Conservation (phyloP, 345 rosid genomes). For the Brassica cretica region DNA sequence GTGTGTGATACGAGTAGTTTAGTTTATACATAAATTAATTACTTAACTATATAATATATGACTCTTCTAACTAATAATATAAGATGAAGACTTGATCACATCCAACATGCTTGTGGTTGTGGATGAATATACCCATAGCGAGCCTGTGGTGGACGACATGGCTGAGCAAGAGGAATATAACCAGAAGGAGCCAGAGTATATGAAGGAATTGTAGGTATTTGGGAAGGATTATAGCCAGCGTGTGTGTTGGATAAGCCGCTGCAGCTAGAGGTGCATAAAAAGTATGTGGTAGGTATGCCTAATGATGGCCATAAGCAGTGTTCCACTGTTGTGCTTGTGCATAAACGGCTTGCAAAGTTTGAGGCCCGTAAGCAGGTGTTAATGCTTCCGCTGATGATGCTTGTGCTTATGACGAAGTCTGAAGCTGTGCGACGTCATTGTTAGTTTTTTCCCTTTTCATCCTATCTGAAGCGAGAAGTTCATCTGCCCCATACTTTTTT, state of each 20-base stretch:
- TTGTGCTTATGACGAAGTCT: slow-evolving; percentile 66
- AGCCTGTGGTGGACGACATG: slow-evolving; percentile 56
- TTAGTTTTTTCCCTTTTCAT: slow-evolving; percentile 70
- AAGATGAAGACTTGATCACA: too few species aligned
- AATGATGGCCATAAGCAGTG: slow-evolving; percentile 84
- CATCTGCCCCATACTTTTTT: slow-evolving; percentile 89
- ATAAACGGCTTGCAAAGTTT: slow-evolving; percentile 53
- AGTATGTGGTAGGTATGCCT: slow-evolving; percentile 36
- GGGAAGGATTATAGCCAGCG: slow-evolving; percentile 65
- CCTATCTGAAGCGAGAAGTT: slow-evolving; percentile 71
- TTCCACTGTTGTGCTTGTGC: slow-evolving; percentile 73
- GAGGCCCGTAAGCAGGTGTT: slow-evolving; percentile 12
- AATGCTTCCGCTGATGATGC: too few species aligned
- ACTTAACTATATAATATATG: too few species aligned
- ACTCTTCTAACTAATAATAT: too few species aligned
- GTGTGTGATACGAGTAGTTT: too few species aligned
- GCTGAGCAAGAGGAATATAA: too few species aligned
- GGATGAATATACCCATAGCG: slow-evolving; percentile 57
- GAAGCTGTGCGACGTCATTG: slow-evolving; percentile 66
- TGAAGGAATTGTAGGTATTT: slow-evolving; percentile 44
- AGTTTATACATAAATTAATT: too few species aligned
- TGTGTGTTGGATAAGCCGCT: background rate
- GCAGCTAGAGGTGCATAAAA: too few species aligned
- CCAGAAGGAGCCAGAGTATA: too few species aligned
- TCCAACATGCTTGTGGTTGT: too few species aligned